Evolutionary conservation across 192 early-diverging fungal species (phyloP).

Genomic region (Cetraspora pellucida): DNA sequence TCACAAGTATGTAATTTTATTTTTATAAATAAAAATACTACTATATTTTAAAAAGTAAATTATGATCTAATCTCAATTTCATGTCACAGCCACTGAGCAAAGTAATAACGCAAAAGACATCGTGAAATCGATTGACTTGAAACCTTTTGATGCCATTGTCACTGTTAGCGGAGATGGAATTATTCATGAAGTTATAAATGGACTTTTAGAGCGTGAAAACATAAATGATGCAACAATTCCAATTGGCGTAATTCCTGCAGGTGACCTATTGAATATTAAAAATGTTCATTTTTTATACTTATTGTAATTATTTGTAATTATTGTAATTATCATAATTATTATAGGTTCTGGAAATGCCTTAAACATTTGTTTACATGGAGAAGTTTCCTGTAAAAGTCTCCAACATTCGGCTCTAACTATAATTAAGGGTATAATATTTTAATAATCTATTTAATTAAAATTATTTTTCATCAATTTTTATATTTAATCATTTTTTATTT

Average conservation of each 20-base stretch:
- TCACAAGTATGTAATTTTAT: not conserved
- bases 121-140: conserved; percentile 56
- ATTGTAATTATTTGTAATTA: not conserved
- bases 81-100: conserved; percentile 59
- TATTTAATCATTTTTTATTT: conserved; percentile 31
- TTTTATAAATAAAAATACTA: not conserved
- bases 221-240: conserved; percentile 60
- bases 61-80: not conserved
- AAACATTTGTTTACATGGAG: conserved; percentile 53
- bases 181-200: conserved; percentile 80
- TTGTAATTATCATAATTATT: not conserved
- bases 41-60: not conserved
- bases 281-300: not conserved
- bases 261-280: conserved; percentile 24
- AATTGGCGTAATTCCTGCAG: conserved; percentile 65
- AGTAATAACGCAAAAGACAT: conserved; percentile 65
- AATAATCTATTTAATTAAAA: not conserved
- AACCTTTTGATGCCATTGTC: conserved; percentile 60
- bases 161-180: conserved; percentile 81
- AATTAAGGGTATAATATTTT: conserved; percentile 41
- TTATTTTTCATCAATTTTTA: not conserved
- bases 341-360: conserved; percentile 55
- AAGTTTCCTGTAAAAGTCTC: conserved; percentile 44
- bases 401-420: conserved; percentile 42
- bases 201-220: conserved; percentile 72